Base-by-base conservation (phyloP, 345 rosid genomes). In the Lagerstroemia speciosa region DNA sequence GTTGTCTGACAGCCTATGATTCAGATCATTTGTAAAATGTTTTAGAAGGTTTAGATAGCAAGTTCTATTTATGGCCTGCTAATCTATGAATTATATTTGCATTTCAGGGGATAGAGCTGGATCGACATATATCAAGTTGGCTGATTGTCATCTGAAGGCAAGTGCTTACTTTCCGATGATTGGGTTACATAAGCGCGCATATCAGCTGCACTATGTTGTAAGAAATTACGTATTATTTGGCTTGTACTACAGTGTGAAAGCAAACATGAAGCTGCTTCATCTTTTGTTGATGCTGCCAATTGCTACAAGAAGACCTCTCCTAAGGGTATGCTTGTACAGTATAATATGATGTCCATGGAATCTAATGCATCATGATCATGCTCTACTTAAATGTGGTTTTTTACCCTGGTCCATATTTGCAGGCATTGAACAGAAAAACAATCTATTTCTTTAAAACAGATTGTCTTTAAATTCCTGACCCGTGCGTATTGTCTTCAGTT, bases 191-290 rank as follows among this genome's bases (percentile, higher is more conserved):
- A 3, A 8, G 30, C 29, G n/a, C n/a, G n/a, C n/a, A n/a, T n/a
- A 19, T 6, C 14, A 2, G n/a, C 8, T 53, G 10, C 11, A 6
- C 30, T n/a, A 9, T 53, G 26, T n/a, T 53, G 17, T 53, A 53
- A 22, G 60, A n/a, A 53, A n/a, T 53, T 53, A 52, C 38, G 30
- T 37, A 20, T 26, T 62, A 52, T 19, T 57, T 17, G 40, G 29
- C 41, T 68, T 29, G 36, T 63, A 38, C n/a, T 40, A 55, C 79
- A 89, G 97, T 72, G 85, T 71, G 95, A 89, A 50, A 87, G 95
- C 89, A 87, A 87, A 71, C 95, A 91, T 69, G 97, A 91, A 83
- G 89, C 89, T 70, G 96, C 95, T 37, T 85, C 84, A 33, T 92
- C 96, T 60, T 89, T 81, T 75, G 96, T 85, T 37, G 95, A 89